Conservation (phyloP, 345 rosid genomes). For the Citrus unshiu region DNA sequence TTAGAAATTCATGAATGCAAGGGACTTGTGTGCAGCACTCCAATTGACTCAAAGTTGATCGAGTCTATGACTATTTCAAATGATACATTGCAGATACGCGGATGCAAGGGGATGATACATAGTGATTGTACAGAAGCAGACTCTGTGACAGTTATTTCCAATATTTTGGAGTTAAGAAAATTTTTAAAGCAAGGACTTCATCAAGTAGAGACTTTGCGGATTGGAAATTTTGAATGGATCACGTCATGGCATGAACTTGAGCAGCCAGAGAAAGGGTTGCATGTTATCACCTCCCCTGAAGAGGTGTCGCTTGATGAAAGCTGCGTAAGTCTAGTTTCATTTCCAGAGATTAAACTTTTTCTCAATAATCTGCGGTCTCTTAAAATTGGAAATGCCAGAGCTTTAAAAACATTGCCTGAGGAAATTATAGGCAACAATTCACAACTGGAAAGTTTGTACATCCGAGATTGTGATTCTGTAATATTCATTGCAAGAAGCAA, state of each 20-base stretch:
- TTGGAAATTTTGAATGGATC: not conserved
- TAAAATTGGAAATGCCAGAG: not conserved
- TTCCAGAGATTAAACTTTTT: not conserved
- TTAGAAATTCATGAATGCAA: not conserved
- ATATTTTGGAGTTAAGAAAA: not conserved
- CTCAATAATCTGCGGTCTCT: not conserved
- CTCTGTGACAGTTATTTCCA: not conserved
- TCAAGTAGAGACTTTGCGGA: not conserved
- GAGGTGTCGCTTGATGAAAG: not conserved
- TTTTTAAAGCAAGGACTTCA: not conserved
- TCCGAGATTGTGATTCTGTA: not conserved
- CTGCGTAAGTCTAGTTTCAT: not conserved
- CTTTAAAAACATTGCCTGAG: not conserved
- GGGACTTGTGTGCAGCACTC: not conserved
- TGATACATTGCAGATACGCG: not conserved
- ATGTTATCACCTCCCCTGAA: not conserved
- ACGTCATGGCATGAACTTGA: not conserved
- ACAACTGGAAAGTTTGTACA: not conserved
- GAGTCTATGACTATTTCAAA: not conserved
- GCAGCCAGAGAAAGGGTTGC: not conserved
- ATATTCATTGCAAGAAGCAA: not conserved
- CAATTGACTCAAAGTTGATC: not conserved
- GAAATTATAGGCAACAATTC: not conserved
- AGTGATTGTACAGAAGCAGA: not conserved
- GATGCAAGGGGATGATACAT: not conserved